A percentile compares a stretch with the other conserved stretches of the same genome.
Conservation (phyloP, 228 moss, liverwort and hornwort species). For the Sphagnum magellanicum region DNA sequence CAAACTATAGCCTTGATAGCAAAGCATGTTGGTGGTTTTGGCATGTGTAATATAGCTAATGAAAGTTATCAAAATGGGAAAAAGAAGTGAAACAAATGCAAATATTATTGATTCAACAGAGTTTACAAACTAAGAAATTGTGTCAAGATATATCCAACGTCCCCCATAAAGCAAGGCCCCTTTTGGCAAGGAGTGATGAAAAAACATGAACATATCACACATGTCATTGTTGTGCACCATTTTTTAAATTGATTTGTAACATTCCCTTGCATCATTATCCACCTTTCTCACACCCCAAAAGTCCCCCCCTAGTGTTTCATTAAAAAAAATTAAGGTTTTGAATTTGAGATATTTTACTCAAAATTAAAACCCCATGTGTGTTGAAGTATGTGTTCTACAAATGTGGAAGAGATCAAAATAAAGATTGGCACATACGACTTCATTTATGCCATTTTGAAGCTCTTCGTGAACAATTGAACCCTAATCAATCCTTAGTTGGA, state of each 20-base stretch:
- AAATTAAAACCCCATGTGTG: too few species aligned
- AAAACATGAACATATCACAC: slow-evolving; percentile 90
- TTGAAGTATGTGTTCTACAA: background rate
- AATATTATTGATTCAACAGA: slow-evolving; percentile 45
- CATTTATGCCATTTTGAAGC: slow-evolving; percentile 51
- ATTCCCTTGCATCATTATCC: slow-evolving; percentile 74
- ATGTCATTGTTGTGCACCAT: slow-evolving; percentile 51
- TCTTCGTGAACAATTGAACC: slow-evolving; percentile 76
- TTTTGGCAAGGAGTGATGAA: slow-evolving; percentile 91
- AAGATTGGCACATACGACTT: slow-evolving; percentile 26
- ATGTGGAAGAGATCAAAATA: background rate
- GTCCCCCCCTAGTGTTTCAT: background rate
- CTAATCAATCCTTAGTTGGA: slow-evolving; percentile 90
- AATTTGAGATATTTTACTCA: too few species aligned
- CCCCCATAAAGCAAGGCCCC: slow-evolving; percentile 83
- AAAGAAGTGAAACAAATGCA: background rate
- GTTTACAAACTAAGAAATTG: slow-evolving; percentile 56
- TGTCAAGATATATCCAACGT: slow-evolving; percentile 63
- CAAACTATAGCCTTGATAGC: too few species aligned
- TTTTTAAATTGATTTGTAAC: slow-evolving; percentile 65
- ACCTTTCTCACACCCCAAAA: slow-evolving; percentile 27
- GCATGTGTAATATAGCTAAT: too few species aligned
- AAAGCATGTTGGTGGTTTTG: too few species aligned
- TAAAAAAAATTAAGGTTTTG: background rate
- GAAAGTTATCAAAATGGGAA: too few species aligned